phyloP scores from a whole-genome alignment of 1,139 yeast genomes.

The Scheffersomyces lignicola region DNA sequence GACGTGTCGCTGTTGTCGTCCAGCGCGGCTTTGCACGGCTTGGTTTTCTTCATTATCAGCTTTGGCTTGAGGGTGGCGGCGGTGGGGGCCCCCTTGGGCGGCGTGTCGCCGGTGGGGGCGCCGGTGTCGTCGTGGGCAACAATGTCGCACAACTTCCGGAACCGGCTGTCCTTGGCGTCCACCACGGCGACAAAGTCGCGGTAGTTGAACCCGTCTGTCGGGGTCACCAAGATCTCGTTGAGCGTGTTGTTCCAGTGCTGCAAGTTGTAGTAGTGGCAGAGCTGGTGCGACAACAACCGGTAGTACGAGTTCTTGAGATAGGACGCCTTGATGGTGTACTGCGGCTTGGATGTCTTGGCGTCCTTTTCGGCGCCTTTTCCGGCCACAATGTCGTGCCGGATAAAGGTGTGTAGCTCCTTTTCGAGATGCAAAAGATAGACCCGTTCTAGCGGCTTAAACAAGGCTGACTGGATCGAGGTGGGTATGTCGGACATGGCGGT shows the following conservation, averaged over 20 bases:
- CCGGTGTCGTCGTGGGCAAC: conserved; percentile 6
- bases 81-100: background rate
- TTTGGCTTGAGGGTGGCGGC: conserved; percentile 16
- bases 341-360: conserved; percentile 9
- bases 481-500: conserved; percentile 16
- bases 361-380: background rate
- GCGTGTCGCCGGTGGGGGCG: background rate
- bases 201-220: conserved; percentile 20
- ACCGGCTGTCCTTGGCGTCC: conserved; percentile 5
- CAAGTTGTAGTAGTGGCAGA: conserved; percentile 65
- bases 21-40: conserved; percentile 3
- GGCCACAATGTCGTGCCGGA: conserved; percentile 12
- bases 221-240: conserved; percentile 29
- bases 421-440: conserved; percentile 56
- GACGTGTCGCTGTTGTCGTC: conserved; percentile 3
- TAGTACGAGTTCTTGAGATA: conserved; percentile 66
- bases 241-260: conserved; percentile 28
- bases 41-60: conserved; percentile 19
- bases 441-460: conserved; percentile 50
- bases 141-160: conserved; percentile 12
- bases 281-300: conserved; percentile 63
- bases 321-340: conserved; percentile 20
- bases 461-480: conserved; percentile 29
- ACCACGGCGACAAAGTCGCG: conserved; percentile 9
- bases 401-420: conserved; percentile 41